phyloP scores from a whole-genome alignment of 164 flowering plant genomes.

The Liquidambar formosana region DNA sequence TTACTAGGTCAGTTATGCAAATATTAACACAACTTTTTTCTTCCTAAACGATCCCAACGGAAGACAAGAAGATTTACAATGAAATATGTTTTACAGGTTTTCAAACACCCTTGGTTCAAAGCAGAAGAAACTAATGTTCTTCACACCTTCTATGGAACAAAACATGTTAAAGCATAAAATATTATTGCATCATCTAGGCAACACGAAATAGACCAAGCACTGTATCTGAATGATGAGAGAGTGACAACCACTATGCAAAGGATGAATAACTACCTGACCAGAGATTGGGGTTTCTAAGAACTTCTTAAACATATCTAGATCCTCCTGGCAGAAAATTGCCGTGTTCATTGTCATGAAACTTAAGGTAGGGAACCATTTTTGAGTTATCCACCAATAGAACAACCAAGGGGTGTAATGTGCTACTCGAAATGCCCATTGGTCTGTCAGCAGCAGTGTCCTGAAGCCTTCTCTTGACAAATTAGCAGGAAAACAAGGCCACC shows the following conservation, averaged over 20 bases:
- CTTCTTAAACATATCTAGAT: constrained; percentile 34
- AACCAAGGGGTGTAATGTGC: constrained; percentile 59
- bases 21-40: too few species aligned
- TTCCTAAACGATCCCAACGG: too few species aligned
- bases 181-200: too few species aligned
- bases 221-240: neutral
- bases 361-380: constrained; percentile 45
- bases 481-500: constrained; percentile 57
- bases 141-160: too few species aligned
- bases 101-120: too few species aligned
- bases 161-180: too few species aligned
- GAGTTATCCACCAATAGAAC: constrained; percentile 61
- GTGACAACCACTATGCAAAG: neutral
- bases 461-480: constrained; percentile 27
- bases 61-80: too few species aligned
- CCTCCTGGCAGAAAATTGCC: constrained; percentile 28
- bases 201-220: neutral
- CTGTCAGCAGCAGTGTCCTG: constrained; percentile 11
- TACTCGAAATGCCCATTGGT: constrained; percentile 46
- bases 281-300: constrained; percentile 16
- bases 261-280: constrained; percentile 24
- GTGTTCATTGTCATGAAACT: constrained; percentile 23
- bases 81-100: too few species aligned
- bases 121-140: too few species aligned
- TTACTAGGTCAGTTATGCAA: too few species aligned